These are phyloP conservation scores for Hysterium pulicare DNA, from an alignment of 2,329 filamentous ascomycete species.

Conservation along the genomic window DNA sequence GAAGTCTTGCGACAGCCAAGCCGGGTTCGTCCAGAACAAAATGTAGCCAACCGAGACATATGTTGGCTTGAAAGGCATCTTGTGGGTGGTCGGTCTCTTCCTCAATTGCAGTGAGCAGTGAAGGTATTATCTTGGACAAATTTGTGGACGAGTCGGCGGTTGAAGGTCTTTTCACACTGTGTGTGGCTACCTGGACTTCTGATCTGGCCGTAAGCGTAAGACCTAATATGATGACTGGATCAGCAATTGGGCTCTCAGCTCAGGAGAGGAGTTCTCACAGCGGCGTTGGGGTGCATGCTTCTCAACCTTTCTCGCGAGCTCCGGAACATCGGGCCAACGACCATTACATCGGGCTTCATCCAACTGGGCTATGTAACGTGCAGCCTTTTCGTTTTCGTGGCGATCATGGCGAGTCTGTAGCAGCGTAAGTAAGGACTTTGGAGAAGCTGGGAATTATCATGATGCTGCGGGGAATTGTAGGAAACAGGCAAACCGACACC, in stretches of 20 bases:
- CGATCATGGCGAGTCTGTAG: slow-evolving; percentile 45
- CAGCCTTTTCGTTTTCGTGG: slow-evolving; percentile 68
- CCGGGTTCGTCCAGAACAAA: slow-evolving; percentile 71
- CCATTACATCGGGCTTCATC: slow-evolving; percentile 85
- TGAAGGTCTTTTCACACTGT: slow-evolving; percentile 39
- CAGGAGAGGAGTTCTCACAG: slow-evolving; percentile 58
- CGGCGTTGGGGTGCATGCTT: slow-evolving; percentile 85
- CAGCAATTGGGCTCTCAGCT: slow-evolving; percentile 11
- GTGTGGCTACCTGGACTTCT: slow-evolving; percentile 46
- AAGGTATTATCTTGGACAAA: slow-evolving; percentile 38
- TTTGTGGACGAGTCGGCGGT: slow-evolving; percentile 38
- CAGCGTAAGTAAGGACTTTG: slow-evolving; percentile 32
- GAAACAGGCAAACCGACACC: slow-evolving; percentile 26
- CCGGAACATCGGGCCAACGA: slow-evolving; percentile 80
- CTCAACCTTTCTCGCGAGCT: slow-evolving; percentile 86
- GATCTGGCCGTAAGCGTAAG: slow-evolving; percentile 47
- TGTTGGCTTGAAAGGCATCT: slow-evolving; percentile 70
- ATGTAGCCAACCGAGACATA: slow-evolving; percentile 82
- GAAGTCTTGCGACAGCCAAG: slow-evolving; percentile 59
- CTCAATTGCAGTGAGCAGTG: slow-evolving; percentile 39
- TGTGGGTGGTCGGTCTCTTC: slow-evolving; percentile 44
- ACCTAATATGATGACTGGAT: slow-evolving; percentile 27
- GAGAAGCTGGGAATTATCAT: no score
- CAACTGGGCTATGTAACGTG: slow-evolving; percentile 75
- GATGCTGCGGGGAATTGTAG: slow-evolving; percentile 4